Evolutionary conservation across 176 grass and related monocot genomes (phyloP), one percentile per base, ranked within the genome.

Genomic region (Aegilops bicornis): DNA sequence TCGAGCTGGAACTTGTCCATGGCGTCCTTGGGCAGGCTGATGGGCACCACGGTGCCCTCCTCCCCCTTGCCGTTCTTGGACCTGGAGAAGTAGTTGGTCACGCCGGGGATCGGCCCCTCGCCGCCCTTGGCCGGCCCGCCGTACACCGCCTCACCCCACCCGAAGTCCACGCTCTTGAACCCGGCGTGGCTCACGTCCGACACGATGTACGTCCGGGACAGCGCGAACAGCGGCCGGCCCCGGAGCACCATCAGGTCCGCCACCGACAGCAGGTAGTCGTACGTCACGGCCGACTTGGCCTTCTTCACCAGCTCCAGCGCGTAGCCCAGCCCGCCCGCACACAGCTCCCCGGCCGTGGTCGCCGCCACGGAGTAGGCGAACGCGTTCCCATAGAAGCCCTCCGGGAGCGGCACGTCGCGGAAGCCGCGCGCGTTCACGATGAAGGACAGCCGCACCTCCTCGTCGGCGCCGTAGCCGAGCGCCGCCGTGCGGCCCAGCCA

Each of bases 361-460:
- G 89, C 39, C 33, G 91, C 93, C 1, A 85, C 2, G 14, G 91
- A 76, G 82, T 88, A 93, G 3, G 81, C 86, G 64, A 93, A 87
- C 5, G 91, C 91, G 87, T 95, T 95, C 60, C 93, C 86, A 82
- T 95, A 95, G 87, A 78, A 95, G 1, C 91, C 91, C n/a, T 76
- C 69, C 1, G 93, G 93, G 7, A 95, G 71, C 22, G 79, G 86
- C 10, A 87, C 29, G 47, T 29, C 86, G 72, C 82, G 4, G 14
- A 78, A 52, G 4, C 86, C 91, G 0, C 93, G 89, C 0, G 91
- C 89, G 69, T 93, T 92, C 0, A 95, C 86, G 78, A 84, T 84
- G 78, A 93, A 91, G 1, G 89, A 65, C 1, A 93, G 80, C 0
- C 89, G 88, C 48, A 91, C 91, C 93, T 91, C 89, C 15, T 93